A percentile compares a stretch with the other conserved stretches of the same genome.
Conservation (phyloP, 331 rosid genomes). For the Dryas integrifolia region DNA sequence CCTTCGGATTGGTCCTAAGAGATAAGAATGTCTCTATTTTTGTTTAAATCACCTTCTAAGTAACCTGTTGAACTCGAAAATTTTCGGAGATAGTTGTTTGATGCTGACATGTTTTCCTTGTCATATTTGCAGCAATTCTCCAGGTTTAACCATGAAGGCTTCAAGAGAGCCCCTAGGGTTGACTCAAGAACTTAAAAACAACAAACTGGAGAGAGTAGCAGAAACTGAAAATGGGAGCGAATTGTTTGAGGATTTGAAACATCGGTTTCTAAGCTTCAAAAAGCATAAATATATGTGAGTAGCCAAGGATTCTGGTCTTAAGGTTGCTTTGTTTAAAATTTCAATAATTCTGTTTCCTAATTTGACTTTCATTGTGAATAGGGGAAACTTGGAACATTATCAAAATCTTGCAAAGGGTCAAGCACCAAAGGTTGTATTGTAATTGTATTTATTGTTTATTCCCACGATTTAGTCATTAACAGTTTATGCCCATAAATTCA, state of each 20-base stretch:
- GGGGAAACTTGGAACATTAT: conserved; percentile 63
- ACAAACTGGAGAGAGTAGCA: conserved; percentile 32
- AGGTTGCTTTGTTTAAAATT: conserved; percentile 15
- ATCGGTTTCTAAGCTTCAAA: conserved; percentile 73
- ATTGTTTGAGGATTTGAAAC: conserved; percentile 61
- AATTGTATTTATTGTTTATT: not conserved
- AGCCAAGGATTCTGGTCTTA: conserved; percentile 15
- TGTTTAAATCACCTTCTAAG: not conserved
- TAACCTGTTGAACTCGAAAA: conserved; percentile 9
- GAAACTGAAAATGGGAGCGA: conserved; percentile 43
- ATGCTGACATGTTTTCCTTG: conserved; percentile 8
- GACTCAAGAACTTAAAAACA: conserved; percentile 49
- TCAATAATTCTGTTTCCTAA: conserved; percentile 19
- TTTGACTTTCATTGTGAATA: conserved; percentile 37
- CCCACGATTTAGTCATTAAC: conserved; percentile 12
- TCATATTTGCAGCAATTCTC: conserved; percentile 45
- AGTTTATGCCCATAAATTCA: not conserved
- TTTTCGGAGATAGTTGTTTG: not conserved
- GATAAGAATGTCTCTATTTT: conserved; percentile 30
- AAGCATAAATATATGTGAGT: conserved; percentile 65
- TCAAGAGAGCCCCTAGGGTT: conserved; percentile 48
- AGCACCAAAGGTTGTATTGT: conserved; percentile 68
- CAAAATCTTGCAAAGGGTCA: conserved; percentile 71
- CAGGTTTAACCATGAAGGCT: conserved; percentile 54
- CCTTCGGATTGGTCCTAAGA: conserved; percentile 31